Evolutionary conservation across 1,284 basidiomycete species (phyloP).

Genomic region (Vanrija humicola): DNA sequence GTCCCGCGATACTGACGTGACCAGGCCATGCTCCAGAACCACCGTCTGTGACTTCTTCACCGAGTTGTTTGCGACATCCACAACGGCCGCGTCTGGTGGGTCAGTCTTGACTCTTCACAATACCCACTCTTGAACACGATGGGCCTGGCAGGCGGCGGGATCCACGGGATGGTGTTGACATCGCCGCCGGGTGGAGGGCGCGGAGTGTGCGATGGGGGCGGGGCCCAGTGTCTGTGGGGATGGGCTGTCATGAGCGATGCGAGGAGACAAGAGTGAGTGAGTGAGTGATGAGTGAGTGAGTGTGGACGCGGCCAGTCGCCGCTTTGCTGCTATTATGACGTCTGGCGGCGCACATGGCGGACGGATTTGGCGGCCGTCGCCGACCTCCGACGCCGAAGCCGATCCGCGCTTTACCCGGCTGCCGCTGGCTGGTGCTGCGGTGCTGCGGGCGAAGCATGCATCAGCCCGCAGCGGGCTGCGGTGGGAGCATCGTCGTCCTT

Average conservation of each 20-base stretch:
- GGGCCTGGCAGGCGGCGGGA: not conserved
- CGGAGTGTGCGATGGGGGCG: not conserved
- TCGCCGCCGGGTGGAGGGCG: slow-evolving; percentile 9
- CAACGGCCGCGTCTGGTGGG: slow-evolving; percentile 18
- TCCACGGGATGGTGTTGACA: slow-evolving; percentile 10
- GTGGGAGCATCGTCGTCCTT: too few relatives aligned
- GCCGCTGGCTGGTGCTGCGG: too few relatives aligned
- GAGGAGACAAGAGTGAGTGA: not conserved
- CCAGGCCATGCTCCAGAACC: slow-evolving; percentile 15
- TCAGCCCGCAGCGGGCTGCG: too few relatives aligned
- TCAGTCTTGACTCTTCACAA: too few relatives aligned
- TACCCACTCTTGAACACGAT: slow-evolving; percentile 9
- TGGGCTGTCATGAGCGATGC: not conserved
- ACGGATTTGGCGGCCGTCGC: too few relatives aligned
- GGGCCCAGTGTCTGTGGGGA: not conserved
- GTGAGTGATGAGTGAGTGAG: not conserved
- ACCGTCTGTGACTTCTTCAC: slow-evolving; percentile 6
- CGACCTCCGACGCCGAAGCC: too few relatives aligned
- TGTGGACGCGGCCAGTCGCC: too few relatives aligned
- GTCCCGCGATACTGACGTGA: not conserved
- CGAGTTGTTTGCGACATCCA: slow-evolving; percentile 17
- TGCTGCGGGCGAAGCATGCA: too few relatives aligned
- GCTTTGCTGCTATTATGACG: too few relatives aligned
- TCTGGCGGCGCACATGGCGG: too few relatives aligned
- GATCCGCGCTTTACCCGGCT: too few relatives aligned